These are phyloP conservation scores for Cyclostephanos tholiformis DNA, from an alignment of 108 stramenopile species.

Conservation along the genomic window DNA sequence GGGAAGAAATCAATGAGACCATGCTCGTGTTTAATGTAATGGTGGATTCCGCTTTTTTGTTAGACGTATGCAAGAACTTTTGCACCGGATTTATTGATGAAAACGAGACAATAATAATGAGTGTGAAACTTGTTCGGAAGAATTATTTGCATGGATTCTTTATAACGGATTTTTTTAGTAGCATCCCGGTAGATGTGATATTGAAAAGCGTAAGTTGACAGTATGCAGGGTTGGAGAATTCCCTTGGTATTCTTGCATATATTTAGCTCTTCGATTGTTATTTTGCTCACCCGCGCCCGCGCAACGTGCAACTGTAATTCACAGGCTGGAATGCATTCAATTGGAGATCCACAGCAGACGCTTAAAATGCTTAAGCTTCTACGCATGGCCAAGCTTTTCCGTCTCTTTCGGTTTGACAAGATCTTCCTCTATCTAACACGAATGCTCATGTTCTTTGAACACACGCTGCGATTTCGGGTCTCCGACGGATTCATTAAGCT, in stretches of 20 bases:
- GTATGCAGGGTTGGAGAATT: not conserved
- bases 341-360: conserved; percentile 47
- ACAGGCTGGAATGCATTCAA: conserved; percentile 44
- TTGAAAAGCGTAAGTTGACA: conserved; percentile 31
- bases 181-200: conserved; percentile 56
- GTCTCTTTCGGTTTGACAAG: conserved; percentile 61
- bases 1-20: conserved; percentile 55
- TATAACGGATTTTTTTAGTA: conserved; percentile 60
- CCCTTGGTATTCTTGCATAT: not conserved
- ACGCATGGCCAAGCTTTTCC: conserved; percentile 60
- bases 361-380: conserved; percentile 66
- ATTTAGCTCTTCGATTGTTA: too few species aligned
- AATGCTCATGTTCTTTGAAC: conserved; percentile 52
- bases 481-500: conserved; percentile 63
- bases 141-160: conserved; percentile 70
- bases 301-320: not conserved
- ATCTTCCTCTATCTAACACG: conserved; percentile 52
- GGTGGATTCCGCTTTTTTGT: conserved; percentile 61
- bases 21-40: conserved; percentile 52
- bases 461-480: conserved; percentile 54
- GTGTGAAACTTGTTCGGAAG: conserved; percentile 37
- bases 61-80: conserved; percentile 73
- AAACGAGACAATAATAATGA: conserved; percentile 60
- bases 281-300: not conserved
- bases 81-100: conserved; percentile 64